Conservation (phyloP, 129 eudicot genomes). For the Dittrichia graveolens region DNA sequence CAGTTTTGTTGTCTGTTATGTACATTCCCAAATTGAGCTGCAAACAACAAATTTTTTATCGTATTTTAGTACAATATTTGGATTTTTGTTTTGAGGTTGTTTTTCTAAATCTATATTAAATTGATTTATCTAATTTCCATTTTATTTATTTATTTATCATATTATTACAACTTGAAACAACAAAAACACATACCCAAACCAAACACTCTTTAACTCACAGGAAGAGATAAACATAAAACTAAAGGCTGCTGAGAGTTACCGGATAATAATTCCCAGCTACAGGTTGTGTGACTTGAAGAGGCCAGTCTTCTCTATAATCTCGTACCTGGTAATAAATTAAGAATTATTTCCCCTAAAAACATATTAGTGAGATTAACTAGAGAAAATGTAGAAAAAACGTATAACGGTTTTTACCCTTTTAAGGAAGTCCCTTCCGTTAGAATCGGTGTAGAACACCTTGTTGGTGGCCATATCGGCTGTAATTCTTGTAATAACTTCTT, state of each 20-base stretch:
- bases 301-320: constrained; percentile 82
- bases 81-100: too few species aligned
- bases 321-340: constrained; percentile 58
- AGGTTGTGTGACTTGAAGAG: constrained; percentile 80
- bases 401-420: constrained; percentile 53
- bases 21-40: constrained; percentile 86
- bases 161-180: too few species aligned
- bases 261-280: constrained; percentile 98
- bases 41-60: constrained; percentile 18
- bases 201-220: not conserved
- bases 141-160: too few species aligned
- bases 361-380: not conserved
- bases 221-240: not conserved
- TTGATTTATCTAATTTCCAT: too few species aligned
- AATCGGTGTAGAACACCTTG: constrained; percentile 78
- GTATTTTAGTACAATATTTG: not conserved
- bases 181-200: not conserved
- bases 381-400: not conserved
- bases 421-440: constrained; percentile 86
- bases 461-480: constrained; percentile 73
- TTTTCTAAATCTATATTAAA: too few species aligned
- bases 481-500: constrained; percentile 83
- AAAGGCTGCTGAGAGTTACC: constrained; percentile 42
- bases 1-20: constrained; percentile 60
- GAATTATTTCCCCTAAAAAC: not conserved